phyloP scores from a whole-genome alignment of 805 yeast species.

The Sungouiella blattae region DNA sequence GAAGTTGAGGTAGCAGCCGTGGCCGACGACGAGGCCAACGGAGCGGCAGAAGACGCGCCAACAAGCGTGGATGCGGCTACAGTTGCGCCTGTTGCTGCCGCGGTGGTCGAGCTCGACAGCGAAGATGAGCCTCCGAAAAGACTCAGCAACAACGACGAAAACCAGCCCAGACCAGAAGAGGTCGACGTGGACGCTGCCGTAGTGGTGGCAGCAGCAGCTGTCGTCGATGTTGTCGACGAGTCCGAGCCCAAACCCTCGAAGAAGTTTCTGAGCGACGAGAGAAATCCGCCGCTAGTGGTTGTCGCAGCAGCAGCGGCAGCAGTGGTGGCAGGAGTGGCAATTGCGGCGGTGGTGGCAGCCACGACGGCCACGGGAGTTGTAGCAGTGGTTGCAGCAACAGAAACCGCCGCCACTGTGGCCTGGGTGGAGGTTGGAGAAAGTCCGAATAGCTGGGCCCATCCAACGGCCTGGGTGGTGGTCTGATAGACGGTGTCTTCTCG shows the following conservation, averaged over 20 bases:
- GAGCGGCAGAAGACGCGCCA: slow-evolving; percentile 1
- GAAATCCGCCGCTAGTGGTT: background rate
- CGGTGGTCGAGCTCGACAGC: slow-evolving; percentile 1
- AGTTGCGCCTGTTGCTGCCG: slow-evolving; percentile 1
- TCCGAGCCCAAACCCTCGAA: slow-evolving; percentile 4
- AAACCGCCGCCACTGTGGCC: slow-evolving; percentile 1
- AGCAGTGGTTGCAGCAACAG: slow-evolving; percentile 3
- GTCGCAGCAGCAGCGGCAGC: slow-evolving; percentile 4
- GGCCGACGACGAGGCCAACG: slow-evolving; percentile 2
- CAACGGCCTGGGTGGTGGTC: slow-evolving; percentile 9
- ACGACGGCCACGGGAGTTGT: slow-evolving; percentile 2
- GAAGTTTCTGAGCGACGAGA: slow-evolving; percentile 1
- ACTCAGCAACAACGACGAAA: slow-evolving; percentile 4
- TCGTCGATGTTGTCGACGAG: slow-evolving; percentile 3
- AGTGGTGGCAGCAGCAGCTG: slow-evolving; percentile 6
- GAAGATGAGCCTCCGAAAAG: slow-evolving; percentile 5
- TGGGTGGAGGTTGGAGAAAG: slow-evolving; percentile 1
- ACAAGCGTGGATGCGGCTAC: background rate
- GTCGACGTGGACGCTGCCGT: slow-evolving; percentile 7
- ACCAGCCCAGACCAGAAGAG: slow-evolving; percentile 4
- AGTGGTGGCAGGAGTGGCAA: slow-evolving; percentile 3
- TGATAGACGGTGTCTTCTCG: slow-evolving; percentile 2
- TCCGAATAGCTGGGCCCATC: slow-evolving; percentile 13
- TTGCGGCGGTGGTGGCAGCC: slow-evolving; percentile 1
- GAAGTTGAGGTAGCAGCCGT: background rate